Base-by-base conservation (phyloP, 305 asterid species). In the Nicotiana rustica region DNA sequence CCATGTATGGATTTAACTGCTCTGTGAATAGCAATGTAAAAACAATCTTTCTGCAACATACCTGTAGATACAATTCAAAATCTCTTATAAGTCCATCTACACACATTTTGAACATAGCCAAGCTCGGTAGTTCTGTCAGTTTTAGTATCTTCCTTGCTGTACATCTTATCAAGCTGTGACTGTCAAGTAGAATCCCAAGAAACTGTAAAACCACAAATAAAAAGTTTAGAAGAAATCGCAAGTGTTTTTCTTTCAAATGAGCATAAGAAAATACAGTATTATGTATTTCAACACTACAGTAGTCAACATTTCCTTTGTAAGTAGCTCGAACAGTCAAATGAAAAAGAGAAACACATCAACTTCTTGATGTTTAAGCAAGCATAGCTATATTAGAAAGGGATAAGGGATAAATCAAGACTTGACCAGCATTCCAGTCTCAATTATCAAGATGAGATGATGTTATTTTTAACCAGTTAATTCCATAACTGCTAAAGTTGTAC, bases 21-120 rank as follows among this genome's bases (percentile, higher is more conserved):
- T 47, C 15, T 47, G 62, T 73, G 47, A 52, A 75, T 75, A 75
- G 47, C 56, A 55, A 67, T 67, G 62, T 38, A 29, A 55, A 55
- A 81, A 14, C 59, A 67, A 38, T 81, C 47, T 67, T 81, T 81
- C 33, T 14, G 65, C 84, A 76, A 82, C 89, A 79, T 80, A 94
- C 98, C 98, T 93, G 92, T 59, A 94, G 95, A 89, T 89, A 92
- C 80, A 89, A 86, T 79, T 96, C 94, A 90, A 94, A 87, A 85
- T 88, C 90, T 89, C 88, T 88, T 64, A 92, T 82, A 66, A 94
- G 91, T 82, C 86, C 81, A 79, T 94, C 86, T 31, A 91, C 79
- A 85, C 93, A 92, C 78, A 87, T 87, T 68, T 85, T 91, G 82
- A 93, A 91, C 94, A 94, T 86, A 70, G 84, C 87, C 81, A 87